Evolutionary conservation across 257 asterid species (phyloP), one percentile per base, ranked within the genome.

Genomic region (Solanum sparsipilum): DNA sequence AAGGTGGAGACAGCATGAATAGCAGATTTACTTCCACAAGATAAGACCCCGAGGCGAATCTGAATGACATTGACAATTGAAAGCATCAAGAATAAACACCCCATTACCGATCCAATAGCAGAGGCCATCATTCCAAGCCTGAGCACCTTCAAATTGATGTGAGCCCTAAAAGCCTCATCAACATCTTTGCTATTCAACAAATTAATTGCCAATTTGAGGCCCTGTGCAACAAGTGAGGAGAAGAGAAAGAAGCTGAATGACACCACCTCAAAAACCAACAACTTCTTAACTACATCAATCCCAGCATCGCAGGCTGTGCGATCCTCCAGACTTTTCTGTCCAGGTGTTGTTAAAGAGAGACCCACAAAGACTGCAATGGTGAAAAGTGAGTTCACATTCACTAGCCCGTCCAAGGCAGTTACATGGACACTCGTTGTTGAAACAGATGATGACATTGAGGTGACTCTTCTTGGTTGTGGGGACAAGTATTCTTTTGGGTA

Each of bases 221-320:
- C 99, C 91, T 96, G 98, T 36, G 99, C 99, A 29, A 95, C 94
- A 11, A 96, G 96, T 23, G 99, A 96, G 0, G 99, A 96, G 90
- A 95, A 96, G 0, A 96, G 98, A 93, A 96, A 96, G 93, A 95
- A 96, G 91, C 99, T 96, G 92, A 96, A 96, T 20, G 99, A 94
- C 3, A 94, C 94, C 0, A 96, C 99, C 92, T 96, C 99, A 91
- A 92, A 96, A 0, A 96, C 98, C 7, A 95, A 92, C 27, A 96
- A 94, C 71, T 93, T 95, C 91, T 90, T 91, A 34, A 94, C 98
- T 58, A 95, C 94, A 18, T 96, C 98, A 65, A 95, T 68, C 39
- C 96, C 95, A 23, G 98, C 98, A 87, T 95, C 96, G 89, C 99
- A 96, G 85, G 96, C 92, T 36, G 98, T 90, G 29, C 86, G 93